phyloP scores from a whole-genome alignment of 2,329 filamentous ascomycete species.

The Coniochaeta sp. region DNA sequence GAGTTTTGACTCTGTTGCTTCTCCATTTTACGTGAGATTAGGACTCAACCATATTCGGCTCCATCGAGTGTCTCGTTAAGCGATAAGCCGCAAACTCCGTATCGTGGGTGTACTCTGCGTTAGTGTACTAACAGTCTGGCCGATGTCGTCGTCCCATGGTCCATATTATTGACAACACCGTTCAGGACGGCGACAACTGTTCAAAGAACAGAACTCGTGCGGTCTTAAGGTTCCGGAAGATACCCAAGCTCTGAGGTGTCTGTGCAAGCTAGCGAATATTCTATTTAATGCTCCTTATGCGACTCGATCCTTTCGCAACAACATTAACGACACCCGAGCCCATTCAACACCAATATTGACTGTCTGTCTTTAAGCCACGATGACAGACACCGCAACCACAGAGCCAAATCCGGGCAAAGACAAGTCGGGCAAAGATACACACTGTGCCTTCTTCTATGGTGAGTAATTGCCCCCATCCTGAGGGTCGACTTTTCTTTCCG shows the following conservation, averaged over 20 bases:
- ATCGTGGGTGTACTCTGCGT: neutral
- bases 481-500: slow-evolving; percentile 9
- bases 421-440: slow-evolving; percentile 9
- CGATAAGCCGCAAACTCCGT: neutral
- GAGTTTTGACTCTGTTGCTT: too few species aligned
- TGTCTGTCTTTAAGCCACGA: too few species aligned
- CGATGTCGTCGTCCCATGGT: neutral
- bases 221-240: neutral
- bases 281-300: too few species aligned
- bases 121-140: neutral
- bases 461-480: too few species aligned
- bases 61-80: too few species aligned
- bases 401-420: too few species aligned
- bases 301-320: too few species aligned
- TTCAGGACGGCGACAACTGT: neutral
- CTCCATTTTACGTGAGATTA: neutral
- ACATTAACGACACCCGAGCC: too few species aligned
- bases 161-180: neutral
- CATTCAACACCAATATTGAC: too few species aligned
- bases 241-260: too few species aligned
- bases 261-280: too few species aligned
- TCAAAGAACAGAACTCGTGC: neutral
- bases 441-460: slow-evolving; percentile 54
- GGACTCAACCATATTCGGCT: too few species aligned
- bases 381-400: neutral